Evolutionary conservation across 345 rosid species (phyloP), one percentile per base, ranked within the genome.

Genomic region (Brassica rapa): DNA sequence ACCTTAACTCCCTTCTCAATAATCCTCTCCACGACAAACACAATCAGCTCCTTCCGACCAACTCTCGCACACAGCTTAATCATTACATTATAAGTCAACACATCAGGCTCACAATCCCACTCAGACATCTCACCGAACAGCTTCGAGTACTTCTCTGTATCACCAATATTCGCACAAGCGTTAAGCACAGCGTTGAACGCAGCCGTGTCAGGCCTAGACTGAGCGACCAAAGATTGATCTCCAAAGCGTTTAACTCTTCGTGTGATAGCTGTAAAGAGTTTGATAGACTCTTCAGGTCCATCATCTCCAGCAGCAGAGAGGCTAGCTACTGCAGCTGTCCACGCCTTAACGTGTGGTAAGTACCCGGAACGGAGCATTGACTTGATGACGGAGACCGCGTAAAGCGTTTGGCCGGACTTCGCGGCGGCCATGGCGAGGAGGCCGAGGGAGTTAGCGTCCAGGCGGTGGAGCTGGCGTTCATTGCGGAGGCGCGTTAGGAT

Each of bases 351-450:
- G 60, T 92, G 96, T 1, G 98, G 98, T 27, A 94, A 84, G 84
- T 92, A 92, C 6, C 97, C 93, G 0, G 97, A 92, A 25, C 97
- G 95, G 62, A 94, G 89, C 97, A 94, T 92, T 68, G 97, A 94
- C 63, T 89, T 88, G 75, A 94, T 77, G 9, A 94, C 72, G 23
- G 93, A 94, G 51, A 87, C 77, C 4, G 97, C 92, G 80, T 90
- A 92, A 29, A 85, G 86, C 1, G 89, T 83, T 15, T 94, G 98
- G 1, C 97, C 97, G 0, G 86, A 70, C 62, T 87, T 89, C 6
- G 97, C 86, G 1, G 98, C 92, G 49, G 93, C 79, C 72, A 87
- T 89, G 27, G 97, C 96, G 12, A 92, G 93, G 64, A 94, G 90
- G 71, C 97, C 97, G 35, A 94, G 97, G 69, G 97, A 88, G 76